Percentiles rank a stretch among this genome's conserved stretches.
phyloP scores from a whole-genome alignment of 106 monocot genomes.

The Phalaenopsis equestris region DNA sequence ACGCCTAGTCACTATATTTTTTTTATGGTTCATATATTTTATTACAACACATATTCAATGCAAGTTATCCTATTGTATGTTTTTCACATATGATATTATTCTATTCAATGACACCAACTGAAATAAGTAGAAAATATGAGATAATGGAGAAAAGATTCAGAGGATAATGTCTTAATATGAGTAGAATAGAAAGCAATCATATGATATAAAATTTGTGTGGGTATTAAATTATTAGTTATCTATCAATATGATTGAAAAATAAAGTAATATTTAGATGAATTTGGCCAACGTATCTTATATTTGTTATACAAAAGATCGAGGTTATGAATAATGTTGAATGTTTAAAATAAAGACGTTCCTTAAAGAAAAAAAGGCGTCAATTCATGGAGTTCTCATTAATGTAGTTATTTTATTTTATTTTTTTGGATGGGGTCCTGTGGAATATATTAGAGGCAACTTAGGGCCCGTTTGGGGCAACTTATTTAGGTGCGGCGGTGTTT shows the following conservation, averaged over 20 bases:
- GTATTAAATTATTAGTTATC: background rate
- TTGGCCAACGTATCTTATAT: background rate
- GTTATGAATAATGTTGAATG: background rate
- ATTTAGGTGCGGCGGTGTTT: too few species aligned
- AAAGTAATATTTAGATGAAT: background rate
- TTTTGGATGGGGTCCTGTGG: too few species aligned
- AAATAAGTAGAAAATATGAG: background rate
- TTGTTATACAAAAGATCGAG: background rate
- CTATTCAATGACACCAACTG: background rate
- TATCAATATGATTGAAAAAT: background rate
- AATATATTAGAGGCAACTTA: background rate
- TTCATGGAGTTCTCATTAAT: too few species aligned
- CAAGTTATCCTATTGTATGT: background rate
- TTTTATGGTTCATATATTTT: background rate
- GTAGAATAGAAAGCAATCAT: background rate
- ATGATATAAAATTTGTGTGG: background rate
- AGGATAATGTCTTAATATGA: background rate
- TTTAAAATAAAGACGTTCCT: background rate
- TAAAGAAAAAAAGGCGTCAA: too few species aligned
- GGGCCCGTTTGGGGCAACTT: too few species aligned
- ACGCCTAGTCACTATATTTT: background rate
- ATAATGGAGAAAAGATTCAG: background rate
- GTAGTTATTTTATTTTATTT: too few species aligned
- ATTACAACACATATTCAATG: background rate
- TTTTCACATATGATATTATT: background rate